Conservation (phyloP, 2,329 filamentous ascomycete species). For the Fusarium devonianum region DNA sequence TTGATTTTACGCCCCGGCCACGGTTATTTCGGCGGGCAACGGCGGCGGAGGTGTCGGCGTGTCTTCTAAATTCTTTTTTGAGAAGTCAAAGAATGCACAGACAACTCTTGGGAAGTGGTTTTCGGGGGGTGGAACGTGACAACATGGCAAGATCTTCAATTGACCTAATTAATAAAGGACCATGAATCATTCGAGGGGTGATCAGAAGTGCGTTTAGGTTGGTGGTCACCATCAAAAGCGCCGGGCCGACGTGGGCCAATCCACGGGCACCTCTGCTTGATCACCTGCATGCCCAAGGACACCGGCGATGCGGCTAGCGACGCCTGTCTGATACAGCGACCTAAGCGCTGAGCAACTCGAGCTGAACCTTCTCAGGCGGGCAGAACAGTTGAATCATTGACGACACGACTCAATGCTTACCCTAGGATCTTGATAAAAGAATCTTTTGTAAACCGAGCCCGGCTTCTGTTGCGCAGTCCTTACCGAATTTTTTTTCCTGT, state of each 20-base stretch:
- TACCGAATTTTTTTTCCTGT: not conserved
- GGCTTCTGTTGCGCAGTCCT: not conserved
- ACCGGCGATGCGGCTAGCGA: conserved; percentile 7
- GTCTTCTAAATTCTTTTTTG: no score
- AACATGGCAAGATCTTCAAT: no score
- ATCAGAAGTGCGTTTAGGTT: not conserved
- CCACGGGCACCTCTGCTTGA: conserved; percentile 5
- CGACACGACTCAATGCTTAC: no score
- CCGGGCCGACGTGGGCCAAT: not conserved
- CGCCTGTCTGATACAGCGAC: conserved; percentile 13
- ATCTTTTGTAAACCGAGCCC: no score
- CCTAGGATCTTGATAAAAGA: no score
- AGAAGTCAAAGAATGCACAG: no score
- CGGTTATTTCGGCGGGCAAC: conserved; percentile 13
- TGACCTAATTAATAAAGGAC: not conserved
- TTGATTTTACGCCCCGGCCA: conserved; percentile 20
- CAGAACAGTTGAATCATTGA: not conserved
- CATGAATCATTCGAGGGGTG: not conserved
- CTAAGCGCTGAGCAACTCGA: conserved; percentile 10
- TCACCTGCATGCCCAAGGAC: conserved; percentile 6
- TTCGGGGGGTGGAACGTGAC: no score
- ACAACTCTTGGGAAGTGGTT: no score
- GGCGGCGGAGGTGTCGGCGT: conserved; percentile 20
- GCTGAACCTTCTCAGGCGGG: not conserved
- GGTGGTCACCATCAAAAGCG: conserved; percentile 19